Conservation (phyloP, 2,329 filamentous ascomycete species). For the Coniochaeta pulveracea region DNA sequence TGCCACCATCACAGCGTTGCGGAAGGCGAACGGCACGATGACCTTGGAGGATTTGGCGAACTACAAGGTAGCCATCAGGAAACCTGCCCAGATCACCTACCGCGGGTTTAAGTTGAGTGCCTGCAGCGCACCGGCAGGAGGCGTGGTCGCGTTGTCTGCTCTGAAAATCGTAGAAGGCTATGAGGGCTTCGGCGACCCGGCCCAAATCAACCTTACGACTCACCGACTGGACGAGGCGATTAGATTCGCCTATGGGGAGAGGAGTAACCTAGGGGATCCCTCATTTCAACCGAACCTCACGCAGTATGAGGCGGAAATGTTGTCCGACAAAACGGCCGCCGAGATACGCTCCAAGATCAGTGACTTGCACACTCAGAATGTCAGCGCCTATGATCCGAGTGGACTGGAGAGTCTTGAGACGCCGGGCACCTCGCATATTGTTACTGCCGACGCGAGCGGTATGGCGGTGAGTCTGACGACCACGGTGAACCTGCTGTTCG, state of each 20-base stretch:
- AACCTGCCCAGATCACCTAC: conserved; percentile 41
- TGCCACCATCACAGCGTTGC: conserved; percentile 55
- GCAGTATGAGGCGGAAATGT: conserved; percentile 48
- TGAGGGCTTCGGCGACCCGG: conserved; percentile 45
- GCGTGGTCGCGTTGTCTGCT: conserved; percentile 58
- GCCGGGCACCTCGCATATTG: conserved; percentile 57
- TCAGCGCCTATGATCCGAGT: conserved; percentile 31
- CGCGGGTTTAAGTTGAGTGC: conserved; percentile 58
- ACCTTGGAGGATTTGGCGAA: conserved; percentile 59
- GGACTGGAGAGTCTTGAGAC: conserved; percentile 42
- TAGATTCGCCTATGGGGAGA: conserved; percentile 67
- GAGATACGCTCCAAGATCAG: conserved; percentile 35
- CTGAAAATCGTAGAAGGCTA: conserved; percentile 70
- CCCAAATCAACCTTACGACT: conserved; percentile 48
- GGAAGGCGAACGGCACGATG: conserved; percentile 62
- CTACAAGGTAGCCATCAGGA: conserved; percentile 31
- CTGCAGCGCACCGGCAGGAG: conserved; percentile 61
- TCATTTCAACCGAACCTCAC: conserved; percentile 51
- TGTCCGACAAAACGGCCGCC: conserved; percentile 50
- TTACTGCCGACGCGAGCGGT: conserved; percentile 57
- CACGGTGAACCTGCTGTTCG: conserved; percentile 73
- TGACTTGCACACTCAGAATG: conserved; percentile 23
- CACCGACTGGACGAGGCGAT: conserved; percentile 79
- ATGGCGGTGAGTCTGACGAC: conserved; percentile 69
- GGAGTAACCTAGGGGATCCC: conserved; percentile 66